These are phyloP conservation scores for Pleurotus giganteus DNA, from an alignment of 768 basidiomycete genomes.

Conservation along the genomic window DNA sequence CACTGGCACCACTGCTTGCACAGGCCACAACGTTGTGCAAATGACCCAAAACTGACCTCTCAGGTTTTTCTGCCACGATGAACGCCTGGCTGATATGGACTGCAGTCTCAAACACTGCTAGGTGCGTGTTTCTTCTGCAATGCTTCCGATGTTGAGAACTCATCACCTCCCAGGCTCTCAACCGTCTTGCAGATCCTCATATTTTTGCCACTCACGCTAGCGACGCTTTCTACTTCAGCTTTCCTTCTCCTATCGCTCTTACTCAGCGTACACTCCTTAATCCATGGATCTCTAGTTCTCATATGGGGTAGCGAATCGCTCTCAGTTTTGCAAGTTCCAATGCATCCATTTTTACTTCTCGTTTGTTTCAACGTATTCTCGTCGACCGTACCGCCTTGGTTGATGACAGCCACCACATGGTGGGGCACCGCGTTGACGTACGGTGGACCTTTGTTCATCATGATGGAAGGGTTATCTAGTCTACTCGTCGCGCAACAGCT, in stretches of 20 bases:
- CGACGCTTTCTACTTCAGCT: slow-evolving; percentile 75
- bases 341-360: slow-evolving; percentile 84
- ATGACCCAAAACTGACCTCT: no score
- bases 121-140: slow-evolving; percentile 30
- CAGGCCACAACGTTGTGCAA: no score
- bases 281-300: slow-evolving; percentile 77
- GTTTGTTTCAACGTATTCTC: slow-evolving; percentile 86
- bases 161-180: slow-evolving; percentile 48
- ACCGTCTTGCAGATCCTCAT: slow-evolving; percentile 80
- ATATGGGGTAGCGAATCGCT: slow-evolving; percentile 70
- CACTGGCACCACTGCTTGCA: no score
- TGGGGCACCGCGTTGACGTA: slow-evolving; percentile 74
- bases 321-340: slow-evolving; percentile 78
- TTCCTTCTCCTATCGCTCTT: slow-evolving; percentile 82
- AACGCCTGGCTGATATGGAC: slow-evolving; percentile 69
- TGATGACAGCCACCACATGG: slow-evolving; percentile 56
- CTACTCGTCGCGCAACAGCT: slow-evolving; percentile 79
- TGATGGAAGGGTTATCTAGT: slow-evolving; percentile 82
- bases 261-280: slow-evolving; percentile 70
- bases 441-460: slow-evolving; percentile 76
- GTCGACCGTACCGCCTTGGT: slow-evolving; percentile 54
- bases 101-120: slow-evolving; percentile 61
- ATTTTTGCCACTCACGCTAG: slow-evolving; percentile 81
- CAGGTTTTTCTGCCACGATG: no score
- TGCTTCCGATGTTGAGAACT: background rate